phyloP scores from a whole-genome alignment of 371 early-diverging fungal species.

The Fennellomyces sp. region DNA sequence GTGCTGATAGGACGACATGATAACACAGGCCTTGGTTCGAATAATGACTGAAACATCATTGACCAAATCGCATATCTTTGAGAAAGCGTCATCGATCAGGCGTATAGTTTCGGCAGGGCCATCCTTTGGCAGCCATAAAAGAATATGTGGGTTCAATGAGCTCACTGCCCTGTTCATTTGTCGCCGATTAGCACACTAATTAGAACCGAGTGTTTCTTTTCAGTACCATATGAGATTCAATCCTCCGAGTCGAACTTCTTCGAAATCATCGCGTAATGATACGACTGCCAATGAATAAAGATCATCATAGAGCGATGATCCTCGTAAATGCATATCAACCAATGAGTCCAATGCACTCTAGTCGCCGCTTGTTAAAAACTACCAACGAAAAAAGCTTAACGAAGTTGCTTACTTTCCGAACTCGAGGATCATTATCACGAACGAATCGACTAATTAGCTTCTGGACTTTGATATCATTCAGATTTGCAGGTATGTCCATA shows the following conservation, averaged over 20 bases:
- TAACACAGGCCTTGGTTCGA: constrained; percentile 69
- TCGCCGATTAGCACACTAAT: background rate
- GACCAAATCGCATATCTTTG: constrained; percentile 75
- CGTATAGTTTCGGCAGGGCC: constrained; percentile 55
- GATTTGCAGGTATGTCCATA: background rate
- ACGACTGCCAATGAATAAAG: constrained; percentile 64
- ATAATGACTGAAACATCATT: constrained; percentile 72
- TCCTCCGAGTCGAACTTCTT: constrained; percentile 71
- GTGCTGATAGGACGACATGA: constrained; percentile 66
- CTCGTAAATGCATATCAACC: constrained; percentile 53
- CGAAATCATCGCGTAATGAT: constrained; percentile 66
- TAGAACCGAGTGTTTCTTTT: background rate
- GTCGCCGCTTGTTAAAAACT: background rate
- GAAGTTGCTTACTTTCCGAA: constrained; percentile 51
- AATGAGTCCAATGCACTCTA: constrained; percentile 58
- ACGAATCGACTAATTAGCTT: constrained; percentile 57
- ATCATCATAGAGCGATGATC: constrained; percentile 47
- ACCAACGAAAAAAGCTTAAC: too few species aligned
- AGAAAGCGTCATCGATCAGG: constrained; percentile 78
- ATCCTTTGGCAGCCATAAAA: constrained; percentile 44
- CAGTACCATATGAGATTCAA: constrained; percentile 63
- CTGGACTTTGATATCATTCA: constrained; percentile 36
- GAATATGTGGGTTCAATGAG: constrained; percentile 52
- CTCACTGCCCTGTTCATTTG: constrained; percentile 40
- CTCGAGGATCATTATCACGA: constrained; percentile 56